Conservation (phyloP, 495 filamentous ascomycete species). For the Trichoderma parareesei region DNA sequence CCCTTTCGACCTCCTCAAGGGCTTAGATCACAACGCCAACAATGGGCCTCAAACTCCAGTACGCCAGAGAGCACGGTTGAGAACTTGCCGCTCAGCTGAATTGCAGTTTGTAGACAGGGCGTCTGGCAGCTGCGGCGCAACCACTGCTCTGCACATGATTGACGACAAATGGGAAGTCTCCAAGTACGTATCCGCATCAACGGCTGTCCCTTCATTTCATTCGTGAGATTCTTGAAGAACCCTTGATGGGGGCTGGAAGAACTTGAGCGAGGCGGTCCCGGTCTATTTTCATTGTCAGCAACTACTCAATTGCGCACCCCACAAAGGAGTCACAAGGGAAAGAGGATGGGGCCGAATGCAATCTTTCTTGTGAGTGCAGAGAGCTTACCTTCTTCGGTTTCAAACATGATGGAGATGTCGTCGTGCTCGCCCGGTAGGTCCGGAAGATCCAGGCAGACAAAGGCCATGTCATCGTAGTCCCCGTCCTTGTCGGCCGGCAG, state of each 20-base stretch:
- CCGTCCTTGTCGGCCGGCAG: constrained; percentile 40
- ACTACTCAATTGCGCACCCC: background rate
- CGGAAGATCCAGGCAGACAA: constrained; percentile 74
- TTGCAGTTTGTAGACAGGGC: background rate
- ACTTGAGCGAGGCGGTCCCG: constrained; percentile 35
- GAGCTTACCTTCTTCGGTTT: constrained; percentile 64
- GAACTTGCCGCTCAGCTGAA: background rate
- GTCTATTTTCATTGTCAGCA: constrained; percentile 28
- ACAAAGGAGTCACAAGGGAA: too few relatives aligned
- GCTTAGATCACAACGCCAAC: background rate
- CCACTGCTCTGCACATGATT: background rate
- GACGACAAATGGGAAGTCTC: background rate
- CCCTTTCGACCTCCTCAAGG: background rate
- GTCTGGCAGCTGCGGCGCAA: background rate
- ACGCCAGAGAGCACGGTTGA: background rate
- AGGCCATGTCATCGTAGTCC: constrained; percentile 45
- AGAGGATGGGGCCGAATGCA: too few relatives aligned
- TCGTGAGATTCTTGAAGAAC: constrained; percentile 22
- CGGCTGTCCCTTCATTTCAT: constrained; percentile 12
- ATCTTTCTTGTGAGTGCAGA: too few relatives aligned
- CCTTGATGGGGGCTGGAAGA: constrained; percentile 41
- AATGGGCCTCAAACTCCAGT: background rate
- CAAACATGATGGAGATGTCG: constrained; percentile 78
- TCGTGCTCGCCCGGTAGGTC: constrained; percentile 88
- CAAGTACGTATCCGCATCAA: constrained; percentile 12